phyloP scores from a whole-genome alignment of 2,329 filamentous ascomycete genomes.

The Trichoderma simmonsii region DNA sequence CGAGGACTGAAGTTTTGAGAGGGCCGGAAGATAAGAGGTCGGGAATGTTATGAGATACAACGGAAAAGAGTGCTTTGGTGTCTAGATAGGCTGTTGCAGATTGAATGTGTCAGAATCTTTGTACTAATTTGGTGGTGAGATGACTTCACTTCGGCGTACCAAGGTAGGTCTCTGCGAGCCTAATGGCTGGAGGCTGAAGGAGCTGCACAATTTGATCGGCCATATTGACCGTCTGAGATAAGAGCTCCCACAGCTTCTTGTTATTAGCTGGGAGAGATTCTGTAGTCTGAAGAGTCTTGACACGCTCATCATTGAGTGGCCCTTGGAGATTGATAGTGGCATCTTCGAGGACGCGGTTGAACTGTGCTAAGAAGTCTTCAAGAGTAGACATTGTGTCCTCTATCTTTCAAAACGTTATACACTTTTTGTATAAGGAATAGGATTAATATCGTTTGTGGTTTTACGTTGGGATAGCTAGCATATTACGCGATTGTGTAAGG shows the following conservation, averaged over 20 bases:
- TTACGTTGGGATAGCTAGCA: too few species aligned
- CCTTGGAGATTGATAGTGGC: background rate
- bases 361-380: background rate
- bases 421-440: background rate
- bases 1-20: background rate
- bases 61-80: conserved; percentile 9
- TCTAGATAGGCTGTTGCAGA: conserved; percentile 5
- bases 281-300: background rate
- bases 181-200: conserved; percentile 5
- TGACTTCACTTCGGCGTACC: background rate
- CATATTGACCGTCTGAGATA: conserved; percentile 3
- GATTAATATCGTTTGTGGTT: background rate
- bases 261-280: background rate
- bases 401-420: background rate
- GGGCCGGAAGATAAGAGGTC: background rate
- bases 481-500: background rate
- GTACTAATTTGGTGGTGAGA: background rate
- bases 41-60: conserved; percentile 8
- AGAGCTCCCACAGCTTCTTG: background rate
- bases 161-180: conserved; percentile 11
- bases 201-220: conserved; percentile 6
- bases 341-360: background rate
- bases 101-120: background rate
- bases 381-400: background rate
- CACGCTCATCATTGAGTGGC: background rate